Base-by-base conservation (phyloP, 1,284 basidiomycete genomes). In the Puccinia coronata region DNA sequence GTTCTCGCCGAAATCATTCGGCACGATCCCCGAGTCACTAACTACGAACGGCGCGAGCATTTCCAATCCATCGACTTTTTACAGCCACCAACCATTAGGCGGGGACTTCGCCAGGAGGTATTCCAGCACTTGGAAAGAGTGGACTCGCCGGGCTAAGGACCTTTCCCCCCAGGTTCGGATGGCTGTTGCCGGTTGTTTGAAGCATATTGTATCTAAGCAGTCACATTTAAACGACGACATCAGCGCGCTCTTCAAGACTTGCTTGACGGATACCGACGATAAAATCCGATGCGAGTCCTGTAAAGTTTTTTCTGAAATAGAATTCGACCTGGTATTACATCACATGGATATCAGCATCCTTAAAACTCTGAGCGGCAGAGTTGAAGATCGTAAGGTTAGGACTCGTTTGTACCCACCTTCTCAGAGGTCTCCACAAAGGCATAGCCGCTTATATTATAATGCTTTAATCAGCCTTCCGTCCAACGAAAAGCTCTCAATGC, bases 261-360 rank as follows among this genome's bases (percentile, higher is more conserved):
- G 95, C 84, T 87, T 95, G 8, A 85, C 90, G 0, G 97, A 99
- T 85, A 91, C 93, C 0, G 97, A 99, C 83, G 97, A 99, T 83
- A 93, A 92, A 84, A 92, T 99, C 36, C 90, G 97, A 47, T 90
- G 92, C 1, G 92, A 94, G 0, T 91, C 92, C 0, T 96, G 94
- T 88, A 92, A 90, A 84, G 87, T 93, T 9, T 93, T 96, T 83
- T 91, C 91, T 0, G 90, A 92, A 80, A 87, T 98, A 39, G 95
- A 98, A 85, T 98, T 95, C 85, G 96, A 98, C 86, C 93, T 92
- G 0, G 92, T 91, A 0, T 85, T 95, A 55, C 95, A 97, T 84
- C 91, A 94, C 84, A 90, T 98, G 39, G 90, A 91, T 18, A 88
- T 89, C 80, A 85, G 86, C 0, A 90, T 92, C 70, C 87, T 98